Base-by-base conservation (phyloP, 1,284 basidiomycete species). In the Cutaneotrichosporon daszewskae region DNA sequence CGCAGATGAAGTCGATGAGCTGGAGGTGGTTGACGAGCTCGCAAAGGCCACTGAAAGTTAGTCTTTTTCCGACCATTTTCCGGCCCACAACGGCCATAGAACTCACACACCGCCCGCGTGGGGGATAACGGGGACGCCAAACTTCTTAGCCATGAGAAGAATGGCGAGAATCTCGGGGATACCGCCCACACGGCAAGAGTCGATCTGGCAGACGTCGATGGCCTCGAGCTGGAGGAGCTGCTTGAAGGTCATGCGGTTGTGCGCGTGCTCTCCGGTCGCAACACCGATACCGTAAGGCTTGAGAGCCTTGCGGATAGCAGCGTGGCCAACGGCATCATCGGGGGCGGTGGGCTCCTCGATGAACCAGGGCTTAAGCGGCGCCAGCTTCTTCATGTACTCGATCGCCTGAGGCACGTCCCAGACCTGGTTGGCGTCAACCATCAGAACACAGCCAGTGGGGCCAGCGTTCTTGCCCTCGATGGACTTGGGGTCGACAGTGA, bases 231-330 rank as follows among this genome's bases (percentile, higher is more conserved):
- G 90, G 11, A 96, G 76, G 13, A 96, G 78, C 68, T 96, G 91
- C 75, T 96, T 96, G 79, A 96, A 96, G n/a, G 87, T 79, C 79
- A 95, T 92, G 62, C 87, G 80, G 72, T 94, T 95, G 71, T 94
- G 91, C 3, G 87, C 89, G 64, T 96, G 91, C 71, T 96, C 91
- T 39, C 91, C 92, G 0, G 91, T 96, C 2, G 92, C 91, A 35
- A 96, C 92, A 39, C 89, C 88, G 53, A 96, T 91, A 2, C 83
- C 83, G 62, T 85, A 72, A 11, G 84, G 85, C 66, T 84, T 84
- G 49, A 94, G 77, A 3, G 66, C 72, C 49, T 71, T 72, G 43
- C 75, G 69, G 52, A 77, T 77, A 4, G 66, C 64, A n/a, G 75
- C 74, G 56, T 77, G 75, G 17, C 75, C 85, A 51, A 74, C 64